Conservation (phyloP, 2,329 filamentous ascomycete genomes). For the Laburnicola sp. region DNA sequence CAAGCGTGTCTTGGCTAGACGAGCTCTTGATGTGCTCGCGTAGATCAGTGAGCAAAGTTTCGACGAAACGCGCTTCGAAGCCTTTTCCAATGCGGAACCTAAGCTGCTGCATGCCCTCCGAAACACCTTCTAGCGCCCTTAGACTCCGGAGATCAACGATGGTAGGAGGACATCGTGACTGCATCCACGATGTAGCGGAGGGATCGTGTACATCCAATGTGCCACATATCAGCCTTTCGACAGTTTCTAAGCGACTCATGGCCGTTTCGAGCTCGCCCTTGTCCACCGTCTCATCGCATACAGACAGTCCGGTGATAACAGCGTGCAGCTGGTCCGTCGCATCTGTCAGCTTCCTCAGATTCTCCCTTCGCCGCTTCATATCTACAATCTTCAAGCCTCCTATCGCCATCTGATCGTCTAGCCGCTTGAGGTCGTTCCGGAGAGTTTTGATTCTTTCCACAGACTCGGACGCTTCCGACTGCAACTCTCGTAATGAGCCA, state of each 20-base stretch:
- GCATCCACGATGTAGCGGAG: constrained; percentile 37
- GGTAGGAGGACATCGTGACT: constrained; percentile 42
- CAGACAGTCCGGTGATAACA: constrained; percentile 73
- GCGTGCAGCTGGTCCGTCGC: constrained; percentile 81
- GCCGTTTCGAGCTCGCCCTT: constrained; percentile 81
- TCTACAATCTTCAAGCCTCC: constrained; percentile 84
- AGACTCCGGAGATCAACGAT: constrained; percentile 74
- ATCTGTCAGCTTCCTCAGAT: constrained; percentile 78
- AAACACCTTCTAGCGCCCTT: constrained; percentile 77
- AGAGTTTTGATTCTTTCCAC: constrained; percentile 82
- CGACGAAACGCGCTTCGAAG: constrained; percentile 80
- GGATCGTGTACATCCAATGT: constrained; percentile 54
- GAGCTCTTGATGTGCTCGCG: constrained; percentile 77
- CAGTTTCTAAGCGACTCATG: constrained; percentile 71
- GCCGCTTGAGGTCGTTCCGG: constrained; percentile 73
- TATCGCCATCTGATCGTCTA: constrained; percentile 86
- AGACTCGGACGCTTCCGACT: constrained; percentile 89
- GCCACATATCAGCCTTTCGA: constrained; percentile 81
- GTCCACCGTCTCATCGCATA: constrained; percentile 81
- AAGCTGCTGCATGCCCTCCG: constrained; percentile 73
- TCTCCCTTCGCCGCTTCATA: constrained; percentile 78
- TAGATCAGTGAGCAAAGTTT: constrained; percentile 76
- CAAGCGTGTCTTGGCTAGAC: constrained; percentile 71
- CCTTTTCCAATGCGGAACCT: constrained; percentile 81
- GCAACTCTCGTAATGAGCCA: constrained; percentile 85